Conservation (phyloP, 306 rosid genomes). For the Senna siamea region DNA sequence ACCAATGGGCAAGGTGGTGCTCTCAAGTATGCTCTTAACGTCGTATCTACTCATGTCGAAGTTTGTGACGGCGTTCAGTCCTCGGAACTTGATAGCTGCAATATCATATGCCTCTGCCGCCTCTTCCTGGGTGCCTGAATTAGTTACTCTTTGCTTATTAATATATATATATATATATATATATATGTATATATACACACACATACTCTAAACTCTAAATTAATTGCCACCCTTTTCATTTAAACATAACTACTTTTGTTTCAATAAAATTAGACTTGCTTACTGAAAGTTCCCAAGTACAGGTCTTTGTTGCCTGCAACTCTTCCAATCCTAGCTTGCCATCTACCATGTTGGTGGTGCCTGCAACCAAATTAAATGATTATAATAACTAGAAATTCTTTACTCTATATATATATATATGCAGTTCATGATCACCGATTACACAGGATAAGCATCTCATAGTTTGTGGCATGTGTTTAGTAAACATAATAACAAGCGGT, state of each 20-base stretch:
- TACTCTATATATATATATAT: background rate
- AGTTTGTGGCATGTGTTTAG: too few species aligned
- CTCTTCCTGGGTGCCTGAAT: slow-evolving; percentile 71
- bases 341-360: slow-evolving; percentile 95
- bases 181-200: too few species aligned
- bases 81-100: slow-evolving; percentile 68
- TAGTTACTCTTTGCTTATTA: too few species aligned
- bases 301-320: slow-evolving; percentile 97
- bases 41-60: slow-evolving; percentile 73
- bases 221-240: too few species aligned
- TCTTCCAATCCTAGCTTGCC: slow-evolving; percentile 97
- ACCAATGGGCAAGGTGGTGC: slow-evolving; percentile 76
- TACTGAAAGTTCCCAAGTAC: slow-evolving; percentile 89
- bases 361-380: slow-evolving; percentile 42
- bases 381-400: too few species aligned
- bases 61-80: slow-evolving; percentile 69
- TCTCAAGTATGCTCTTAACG: slow-evolving; percentile 72
- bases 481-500: too few species aligned
- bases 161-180: too few species aligned
- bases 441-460: too few species aligned
- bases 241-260: too few species aligned
- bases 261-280: too few species aligned
- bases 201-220: too few species aligned
- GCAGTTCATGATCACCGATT: too few species aligned
- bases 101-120: slow-evolving; percentile 77